Base-by-base conservation (phyloP, 2,329 filamentous ascomycete species). In the Diaporthe longicolla region DNA sequence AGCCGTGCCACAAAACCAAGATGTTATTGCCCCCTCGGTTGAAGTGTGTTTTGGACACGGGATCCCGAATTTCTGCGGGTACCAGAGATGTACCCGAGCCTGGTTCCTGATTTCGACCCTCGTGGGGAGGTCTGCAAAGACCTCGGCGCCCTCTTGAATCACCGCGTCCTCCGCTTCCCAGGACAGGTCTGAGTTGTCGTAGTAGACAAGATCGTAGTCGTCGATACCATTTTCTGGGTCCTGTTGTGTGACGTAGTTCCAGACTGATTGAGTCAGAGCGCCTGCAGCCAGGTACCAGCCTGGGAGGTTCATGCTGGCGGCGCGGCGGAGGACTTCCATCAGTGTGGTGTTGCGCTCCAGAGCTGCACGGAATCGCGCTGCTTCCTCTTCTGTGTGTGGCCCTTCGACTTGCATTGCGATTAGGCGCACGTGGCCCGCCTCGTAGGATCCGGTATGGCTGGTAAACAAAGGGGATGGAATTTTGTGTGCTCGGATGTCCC, bases 81-180 rank as follows among this genome's bases (percentile, higher is more conserved):
- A 84, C 82, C 82, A 84, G 0, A 84, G 75, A 55, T 84, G 82
- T 15, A 84, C 82, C 11, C 82, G 79, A 3, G 82, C 82, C 68
- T 84, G 82, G 52, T 84, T 84, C 19, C 82, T 80, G 19, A 84
- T 83, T 73, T 84, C 82, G 1, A 84, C 79, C 35, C 83, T 79
- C 1, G 77, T 76, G 4, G 78, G 65, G 0, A 83, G 73, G n/a
- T 79, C 81, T 0, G 78, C 77, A 24, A 83, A 84, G 1, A 84
- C 69, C 5, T 70, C 54, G 19, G 75, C 77, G 2, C 81, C 82
- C 0, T 52, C 63, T n/a, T 81, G 78, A 24, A 84, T 84, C 4
- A 79, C 75, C 1, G 59, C 65, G 76, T 84, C 82, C 19, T 84
- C 82, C 9, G 82, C 83, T 40, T 83, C 82, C 76, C 78, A 84